Conservation (phyloP, 179 eudicot genomes). For the Spergularia azorica region DNA sequence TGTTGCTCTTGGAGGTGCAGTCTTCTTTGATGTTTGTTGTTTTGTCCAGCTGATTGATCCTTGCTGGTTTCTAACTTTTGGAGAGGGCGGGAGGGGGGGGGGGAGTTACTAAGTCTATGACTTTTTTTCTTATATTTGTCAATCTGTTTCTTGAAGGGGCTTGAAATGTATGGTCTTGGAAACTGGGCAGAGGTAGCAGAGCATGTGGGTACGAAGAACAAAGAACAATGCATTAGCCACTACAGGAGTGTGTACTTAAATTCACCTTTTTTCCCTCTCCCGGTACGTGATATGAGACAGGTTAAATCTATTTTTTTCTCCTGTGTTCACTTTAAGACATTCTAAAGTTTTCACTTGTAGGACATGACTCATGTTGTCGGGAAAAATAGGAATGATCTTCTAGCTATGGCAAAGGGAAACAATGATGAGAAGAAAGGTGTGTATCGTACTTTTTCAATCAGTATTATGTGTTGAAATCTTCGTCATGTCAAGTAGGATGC, state of each 20-base stretch:
- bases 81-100: too few species aligned
- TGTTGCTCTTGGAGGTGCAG: conserved; percentile 71
- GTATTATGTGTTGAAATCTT: too few species aligned
- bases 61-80: neutral
- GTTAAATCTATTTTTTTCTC: neutral
- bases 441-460: neutral
- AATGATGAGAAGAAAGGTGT: conserved; percentile 58
- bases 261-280: conserved; percentile 70
- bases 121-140: conserved; percentile 12
- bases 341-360: conserved; percentile 29
- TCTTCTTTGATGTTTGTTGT: conserved; percentile 10
- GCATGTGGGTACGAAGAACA: conserved; percentile 76
- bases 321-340: conserved; percentile 10
- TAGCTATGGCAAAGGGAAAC: conserved; percentile 73
- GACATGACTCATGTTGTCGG: conserved; percentile 70
- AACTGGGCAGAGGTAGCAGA: conserved; percentile 88
- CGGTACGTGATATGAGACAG: conserved; percentile 41
- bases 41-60: neutral
- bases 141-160: conserved; percentile 44
- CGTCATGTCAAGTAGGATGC: too few species aligned
- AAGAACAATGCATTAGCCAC: conserved; percentile 61
- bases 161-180: conserved; percentile 83
- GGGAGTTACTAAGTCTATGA: neutral
- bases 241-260: conserved; percentile 52
- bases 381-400: conserved; percentile 64